A percentile compares a stretch with the other conserved stretches of the same genome.
These are phyloP conservation scores for Candida sanyaensis DNA, from an alignment of 1,139 yeast genomes.

Conservation along the genomic window DNA sequence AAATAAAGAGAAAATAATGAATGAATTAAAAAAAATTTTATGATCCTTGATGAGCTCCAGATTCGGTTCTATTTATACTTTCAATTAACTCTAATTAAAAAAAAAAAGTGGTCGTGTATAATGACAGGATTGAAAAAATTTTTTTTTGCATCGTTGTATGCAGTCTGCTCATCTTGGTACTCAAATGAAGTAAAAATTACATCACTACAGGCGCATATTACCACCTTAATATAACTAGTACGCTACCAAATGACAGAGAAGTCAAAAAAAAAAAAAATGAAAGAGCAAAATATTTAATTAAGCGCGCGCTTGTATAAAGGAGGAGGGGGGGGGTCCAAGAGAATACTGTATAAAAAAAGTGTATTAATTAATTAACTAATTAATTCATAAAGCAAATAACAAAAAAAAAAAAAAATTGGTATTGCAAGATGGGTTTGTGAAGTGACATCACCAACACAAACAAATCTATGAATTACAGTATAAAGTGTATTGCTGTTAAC, in stretches of 20 bases:
- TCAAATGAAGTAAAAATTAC: neutral
- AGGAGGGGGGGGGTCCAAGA: too few species aligned
- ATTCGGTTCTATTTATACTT: constrained; percentile 12
- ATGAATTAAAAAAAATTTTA: constrained; percentile 3
- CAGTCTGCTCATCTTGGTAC: neutral
- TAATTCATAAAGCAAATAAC: too few species aligned
- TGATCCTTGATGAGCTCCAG: neutral
- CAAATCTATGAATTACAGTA: too few species aligned
- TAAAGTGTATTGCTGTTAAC: too few species aligned
- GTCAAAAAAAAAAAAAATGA: neutral
- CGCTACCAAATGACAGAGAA: neutral
- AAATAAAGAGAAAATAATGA: constrained; percentile 10
- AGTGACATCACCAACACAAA: too few species aligned
- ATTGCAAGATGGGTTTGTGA: too few species aligned
- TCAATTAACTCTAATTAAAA: neutral
- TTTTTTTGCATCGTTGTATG: neutral
- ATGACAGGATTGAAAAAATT: neutral
- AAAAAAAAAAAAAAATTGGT: too few species aligned
- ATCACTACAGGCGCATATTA: neutral
- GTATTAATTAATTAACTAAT: too few species aligned
- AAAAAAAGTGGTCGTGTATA: neutral
- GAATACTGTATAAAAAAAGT: too few species aligned
- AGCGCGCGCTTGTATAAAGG: too few species aligned
- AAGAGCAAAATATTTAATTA: too few species aligned
- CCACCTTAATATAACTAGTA: neutral